These are phyloP conservation scores for Alternaria angustiovoidea DNA, from an alignment of 2,329 filamentous ascomycete species.

Conservation along the genomic window DNA sequence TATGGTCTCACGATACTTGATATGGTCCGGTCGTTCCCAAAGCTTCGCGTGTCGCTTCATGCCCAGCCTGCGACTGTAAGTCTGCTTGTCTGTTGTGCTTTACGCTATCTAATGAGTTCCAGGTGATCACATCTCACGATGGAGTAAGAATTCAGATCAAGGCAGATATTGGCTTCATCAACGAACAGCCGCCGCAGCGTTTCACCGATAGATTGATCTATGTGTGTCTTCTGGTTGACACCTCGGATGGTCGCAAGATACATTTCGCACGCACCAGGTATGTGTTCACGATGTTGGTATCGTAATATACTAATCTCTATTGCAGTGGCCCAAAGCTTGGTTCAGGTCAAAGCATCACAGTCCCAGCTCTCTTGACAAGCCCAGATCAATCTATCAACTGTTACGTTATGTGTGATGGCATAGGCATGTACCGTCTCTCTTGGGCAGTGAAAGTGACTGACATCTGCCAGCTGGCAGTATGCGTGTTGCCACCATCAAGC, in stretches of 20 bases:
- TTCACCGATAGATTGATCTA: slow-evolving; percentile 73
- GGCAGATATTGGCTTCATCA: slow-evolving; percentile 74
- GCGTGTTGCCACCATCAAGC: slow-evolving; percentile 61
- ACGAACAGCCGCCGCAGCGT: slow-evolving; percentile 65
- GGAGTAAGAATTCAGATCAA: slow-evolving; percentile 68
- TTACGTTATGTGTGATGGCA: slow-evolving; percentile 83
- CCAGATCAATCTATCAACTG: slow-evolving; percentile 69
- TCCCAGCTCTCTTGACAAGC: slow-evolving; percentile 64
- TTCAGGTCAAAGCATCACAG: slow-evolving; percentile 67
- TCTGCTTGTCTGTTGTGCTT: not conserved
- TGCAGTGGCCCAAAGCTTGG: slow-evolving; percentile 71
- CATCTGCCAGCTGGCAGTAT: slow-evolving; percentile 62
- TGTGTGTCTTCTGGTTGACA: slow-evolving; percentile 77
- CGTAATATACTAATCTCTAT: slow-evolving; percentile 34
- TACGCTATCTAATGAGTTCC: not conserved
- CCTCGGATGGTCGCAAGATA: slow-evolving; percentile 71
- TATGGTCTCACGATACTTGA: slow-evolving; percentile 77
- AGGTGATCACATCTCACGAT: slow-evolving; percentile 43
- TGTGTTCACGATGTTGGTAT: not conserved
- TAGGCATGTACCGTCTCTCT: slow-evolving; percentile 61
- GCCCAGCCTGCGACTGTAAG: slow-evolving; percentile 56
- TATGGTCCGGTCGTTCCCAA: slow-evolving; percentile 75
- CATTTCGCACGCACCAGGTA: slow-evolving; percentile 72
- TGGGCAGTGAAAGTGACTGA: slow-evolving; percentile 9
- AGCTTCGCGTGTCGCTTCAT: slow-evolving; percentile 64